phyloP scores from a whole-genome alignment of 176 grass and related monocot species.

The Neostapfia colusana region DNA sequence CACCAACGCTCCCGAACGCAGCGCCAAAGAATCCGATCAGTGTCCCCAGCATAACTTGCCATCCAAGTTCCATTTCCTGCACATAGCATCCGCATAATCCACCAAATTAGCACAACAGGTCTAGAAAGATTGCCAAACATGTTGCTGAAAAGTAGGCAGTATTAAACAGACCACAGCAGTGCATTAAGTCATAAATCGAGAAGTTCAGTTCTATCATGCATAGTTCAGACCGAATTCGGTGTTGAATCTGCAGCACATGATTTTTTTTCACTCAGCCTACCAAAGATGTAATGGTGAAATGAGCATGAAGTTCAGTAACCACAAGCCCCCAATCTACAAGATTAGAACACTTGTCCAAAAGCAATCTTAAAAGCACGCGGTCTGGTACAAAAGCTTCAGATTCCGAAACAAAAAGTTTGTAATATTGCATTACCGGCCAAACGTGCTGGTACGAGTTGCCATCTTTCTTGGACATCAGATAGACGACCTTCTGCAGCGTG shows the following conservation, averaged over 20 bases:
- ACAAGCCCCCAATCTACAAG: neutral
- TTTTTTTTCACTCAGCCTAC: neutral
- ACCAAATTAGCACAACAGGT: slow-evolving; percentile 15
- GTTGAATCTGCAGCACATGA: neutral
- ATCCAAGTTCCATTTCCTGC: slow-evolving; percentile 63
- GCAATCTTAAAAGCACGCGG: neutral
- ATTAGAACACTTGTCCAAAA: neutral
- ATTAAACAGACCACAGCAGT: neutral
- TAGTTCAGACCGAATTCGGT: neutral
- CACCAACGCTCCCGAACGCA: slow-evolving; percentile 72
- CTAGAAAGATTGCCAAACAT: neutral
- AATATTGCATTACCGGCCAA: slow-evolving; percentile 60
- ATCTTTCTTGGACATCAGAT: slow-evolving; percentile 53
- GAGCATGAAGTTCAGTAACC: neutral
- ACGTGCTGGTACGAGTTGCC: slow-evolving; percentile 63
- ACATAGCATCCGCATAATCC: neutral
- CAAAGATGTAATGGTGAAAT: neutral
- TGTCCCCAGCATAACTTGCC: slow-evolving; percentile 60
- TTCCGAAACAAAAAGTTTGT: neutral
- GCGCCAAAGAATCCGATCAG: slow-evolving; percentile 72
- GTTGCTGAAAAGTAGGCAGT: neutral
- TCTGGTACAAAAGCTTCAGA: neutral
- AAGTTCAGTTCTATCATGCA: slow-evolving; percentile 10
- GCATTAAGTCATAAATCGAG: neutral
- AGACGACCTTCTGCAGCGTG: slow-evolving; percentile 47